Base-by-base conservation (phyloP, 139 green algal species). In the Micromonas pusilla region DNA sequence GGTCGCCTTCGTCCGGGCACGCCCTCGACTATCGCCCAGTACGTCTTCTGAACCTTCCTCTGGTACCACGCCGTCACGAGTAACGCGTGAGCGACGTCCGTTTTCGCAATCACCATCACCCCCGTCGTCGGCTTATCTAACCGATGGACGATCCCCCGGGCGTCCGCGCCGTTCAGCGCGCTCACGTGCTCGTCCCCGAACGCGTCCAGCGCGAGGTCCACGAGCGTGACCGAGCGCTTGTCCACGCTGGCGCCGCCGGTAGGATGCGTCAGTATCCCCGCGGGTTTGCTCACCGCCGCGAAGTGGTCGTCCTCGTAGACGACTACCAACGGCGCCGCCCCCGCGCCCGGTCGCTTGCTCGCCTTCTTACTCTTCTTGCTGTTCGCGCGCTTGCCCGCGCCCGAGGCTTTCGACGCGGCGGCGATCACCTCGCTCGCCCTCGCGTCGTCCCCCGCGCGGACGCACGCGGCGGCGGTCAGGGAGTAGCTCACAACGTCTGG, bases 61-160 rank as follows among this genome's bases (percentile, higher is more conserved):
- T 62, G 37, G 2, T 75, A 75, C n/a, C 28, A 75, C 3, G 31
- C 2, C 0, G 37, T 62, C 20, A 62, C 36, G 1, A 60, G 26
- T 32, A 62, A 20, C 72, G 20, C 72, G 37, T 90, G 86, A 21
- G 84, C 81, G 20, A 20, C 30, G 67, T 90, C 86, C 1, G 72
- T 86, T 80, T 97, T 98, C 34, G 95, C 93, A 32, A 98, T 86
- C 65, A 99, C 91, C 82, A 99, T 77, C 32, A 97, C 76, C 3
- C 83, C 83, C 30, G 36, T 84, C 23, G 80, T 87, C 2, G 76
- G 76, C 73, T 92, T 93, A 85, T 99, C 95, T 3, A 99, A 76
- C 0, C 95, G 83, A 82, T 98, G 94, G 26, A 99, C 95, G 32
- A 99, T 98, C n/a, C 95, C 95, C 1, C 95, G 85, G 3, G 97